phyloP scores from a whole-genome alignment of 164 flowering plant species.

The Nymphaea colorata region DNA sequence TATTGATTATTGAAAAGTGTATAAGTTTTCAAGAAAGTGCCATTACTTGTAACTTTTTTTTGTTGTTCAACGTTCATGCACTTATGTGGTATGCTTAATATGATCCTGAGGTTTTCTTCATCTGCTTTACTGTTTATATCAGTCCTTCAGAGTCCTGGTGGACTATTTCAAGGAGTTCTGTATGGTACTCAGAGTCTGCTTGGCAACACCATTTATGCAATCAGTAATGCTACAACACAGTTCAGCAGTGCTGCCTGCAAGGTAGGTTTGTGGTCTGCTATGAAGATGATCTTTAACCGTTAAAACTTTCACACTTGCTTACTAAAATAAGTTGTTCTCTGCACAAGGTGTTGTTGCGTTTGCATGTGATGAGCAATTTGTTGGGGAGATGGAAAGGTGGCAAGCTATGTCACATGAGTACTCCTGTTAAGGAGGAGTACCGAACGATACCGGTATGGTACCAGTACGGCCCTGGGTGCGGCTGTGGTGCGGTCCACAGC shows the following conservation, averaged over 20 bases:
- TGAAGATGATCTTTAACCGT: slow-evolving; percentile 1
- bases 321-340: neutral
- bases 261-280: slow-evolving; percentile 28
- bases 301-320: too few relatives aligned
- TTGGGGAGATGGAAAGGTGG: slow-evolving; percentile 40
- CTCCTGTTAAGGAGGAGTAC: too few relatives aligned
- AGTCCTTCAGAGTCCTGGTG: slow-evolving; percentile 63
- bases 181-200: slow-evolving; percentile 88
- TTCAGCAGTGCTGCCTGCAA: slow-evolving; percentile 92
- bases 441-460: too few relatives aligned
- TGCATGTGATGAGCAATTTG: slow-evolving; percentile 72
- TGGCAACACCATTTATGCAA: slow-evolving; percentile 83
- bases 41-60: neutral
- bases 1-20: too few relatives aligned
- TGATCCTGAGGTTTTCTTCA: too few relatives aligned
- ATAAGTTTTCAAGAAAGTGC: too few relatives aligned
- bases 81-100: neutral
- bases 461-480: too few relatives aligned
- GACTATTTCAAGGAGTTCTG: slow-evolving; percentile 71
- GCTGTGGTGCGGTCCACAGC: too few relatives aligned
- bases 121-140: neutral
- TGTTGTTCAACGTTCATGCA: neutral
- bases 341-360: slow-evolving; percentile 86
- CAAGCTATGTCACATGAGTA: too few relatives aligned
- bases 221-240: slow-evolving; percentile 95